Conservation (phyloP, 768 basidiomycete genomes). For the Xerocomellus intermedius region DNA sequence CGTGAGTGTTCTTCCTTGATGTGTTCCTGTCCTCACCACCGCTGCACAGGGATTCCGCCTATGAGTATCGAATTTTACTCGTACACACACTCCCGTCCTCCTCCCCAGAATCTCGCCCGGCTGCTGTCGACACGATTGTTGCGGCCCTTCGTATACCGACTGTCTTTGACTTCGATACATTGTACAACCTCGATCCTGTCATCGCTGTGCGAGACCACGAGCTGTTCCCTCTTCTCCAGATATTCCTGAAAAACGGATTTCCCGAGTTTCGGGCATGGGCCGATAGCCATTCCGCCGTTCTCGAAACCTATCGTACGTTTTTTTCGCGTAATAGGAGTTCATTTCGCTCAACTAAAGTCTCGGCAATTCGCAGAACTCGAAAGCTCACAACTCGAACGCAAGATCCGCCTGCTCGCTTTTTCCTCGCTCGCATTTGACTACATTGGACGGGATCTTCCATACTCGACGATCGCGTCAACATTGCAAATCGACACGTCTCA, state of each 20-base stretch:
- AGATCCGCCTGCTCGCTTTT: conserved; percentile 76
- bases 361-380: conserved; percentile 47
- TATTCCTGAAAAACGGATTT: conserved; percentile 68
- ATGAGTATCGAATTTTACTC: conserved; percentile 62
- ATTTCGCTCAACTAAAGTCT: background rate
- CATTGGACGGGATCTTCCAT: conserved; percentile 70
- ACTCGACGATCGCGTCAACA: conserved; percentile 63
- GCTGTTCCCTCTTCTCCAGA: conserved; percentile 69
- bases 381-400: conserved; percentile 60
- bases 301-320: conserved; percentile 60
- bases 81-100: conserved; percentile 57
- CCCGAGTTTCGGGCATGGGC: conserved; percentile 64
- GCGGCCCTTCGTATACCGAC: conserved; percentile 62
- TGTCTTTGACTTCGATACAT: conserved; percentile 77
- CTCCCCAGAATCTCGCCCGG: conserved; percentile 49
- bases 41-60: conserved; percentile 50
- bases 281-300: conserved; percentile 42
- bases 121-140: conserved; percentile 60
- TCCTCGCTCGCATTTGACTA: conserved; percentile 76
- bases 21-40: background rate
- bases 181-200: conserved; percentile 75
- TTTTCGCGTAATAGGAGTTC: background rate
- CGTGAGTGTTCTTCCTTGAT: conserved; percentile 44
- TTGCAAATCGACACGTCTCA: conserved; percentile 62
- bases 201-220: conserved; percentile 64